Percentiles rank a stretch among this genome's conserved stretches.
Conservation (phyloP, 163 green algal genomes). For the Chloromonas sp. region DNA sequence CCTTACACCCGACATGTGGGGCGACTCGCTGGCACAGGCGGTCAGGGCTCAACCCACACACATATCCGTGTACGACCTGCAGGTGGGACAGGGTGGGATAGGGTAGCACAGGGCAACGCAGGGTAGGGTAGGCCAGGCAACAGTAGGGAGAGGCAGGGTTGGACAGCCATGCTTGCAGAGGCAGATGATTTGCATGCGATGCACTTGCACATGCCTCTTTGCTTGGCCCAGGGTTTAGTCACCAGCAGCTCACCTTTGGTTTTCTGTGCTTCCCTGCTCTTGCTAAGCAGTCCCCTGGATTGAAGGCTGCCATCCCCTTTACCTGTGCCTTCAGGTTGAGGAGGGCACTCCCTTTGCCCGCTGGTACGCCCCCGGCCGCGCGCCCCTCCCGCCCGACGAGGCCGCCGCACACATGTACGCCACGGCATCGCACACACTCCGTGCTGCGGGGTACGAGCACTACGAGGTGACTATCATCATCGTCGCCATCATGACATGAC, state of each 20-base stretch:
- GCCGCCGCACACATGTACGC: conserved; percentile 75
- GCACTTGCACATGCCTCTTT: too few relatives aligned
- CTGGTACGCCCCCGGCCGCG: conserved; percentile 57
- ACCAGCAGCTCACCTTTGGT: too few relatives aligned
- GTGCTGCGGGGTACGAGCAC: conserved; percentile 77
- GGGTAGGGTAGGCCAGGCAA: too few relatives aligned
- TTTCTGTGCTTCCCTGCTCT: too few relatives aligned
- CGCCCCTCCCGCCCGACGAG: conserved; percentile 69
- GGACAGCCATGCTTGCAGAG: too few relatives aligned
- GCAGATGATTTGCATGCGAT: too few relatives aligned
- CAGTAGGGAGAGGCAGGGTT: too few relatives aligned
- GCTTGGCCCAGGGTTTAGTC: too few relatives aligned
- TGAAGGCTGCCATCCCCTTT: too few relatives aligned
- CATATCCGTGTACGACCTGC: conserved; percentile 91
- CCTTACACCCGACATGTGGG: conserved; percentile 63
- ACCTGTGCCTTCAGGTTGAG: conserved; percentile 67
- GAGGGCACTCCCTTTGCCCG: conserved; percentile 83
- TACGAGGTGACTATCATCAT: conserved; percentile 88
- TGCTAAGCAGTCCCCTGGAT: too few relatives aligned
- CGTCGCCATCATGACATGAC: neutral
- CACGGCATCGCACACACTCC: conserved; percentile 55
- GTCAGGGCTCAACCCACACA: conserved; percentile 63
- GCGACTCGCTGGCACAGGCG: conserved; percentile 56
- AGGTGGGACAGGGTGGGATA: conserved; percentile 35
- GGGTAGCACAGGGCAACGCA: neutral